A percentile compares a stretch with the other conserved stretches of the same genome.
These are phyloP conservation scores for Corchorus capsularis DNA, from an alignment of 345 rosid genomes.

Conservation along the genomic window DNA sequence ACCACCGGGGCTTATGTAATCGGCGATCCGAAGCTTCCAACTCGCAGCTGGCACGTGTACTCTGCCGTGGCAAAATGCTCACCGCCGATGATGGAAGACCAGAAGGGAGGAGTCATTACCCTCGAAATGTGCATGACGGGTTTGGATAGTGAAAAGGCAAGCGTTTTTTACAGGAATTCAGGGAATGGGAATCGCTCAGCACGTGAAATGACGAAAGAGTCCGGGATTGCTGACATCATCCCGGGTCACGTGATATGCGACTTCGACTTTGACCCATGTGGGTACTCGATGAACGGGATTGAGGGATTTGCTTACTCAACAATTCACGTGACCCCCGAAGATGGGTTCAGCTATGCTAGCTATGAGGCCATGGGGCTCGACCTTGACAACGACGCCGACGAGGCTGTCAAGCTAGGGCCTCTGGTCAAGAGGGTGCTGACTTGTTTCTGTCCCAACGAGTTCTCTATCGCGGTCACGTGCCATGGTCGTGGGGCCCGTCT, in stretches of 20 bases:
- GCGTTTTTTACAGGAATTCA: conserved; percentile 50
- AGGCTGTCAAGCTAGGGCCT: conserved; percentile 33
- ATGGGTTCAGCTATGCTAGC: conserved; percentile 84
- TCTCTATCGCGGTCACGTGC: conserved; percentile 58
- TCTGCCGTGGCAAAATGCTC: conserved; percentile 36
- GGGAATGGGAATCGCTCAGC: conserved; percentile 26
- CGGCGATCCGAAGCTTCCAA: conserved; percentile 38
- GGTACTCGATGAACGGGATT: conserved; percentile 79
- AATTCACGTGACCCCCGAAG: conserved; percentile 86
- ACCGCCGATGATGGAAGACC: background rate
- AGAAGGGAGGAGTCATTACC: conserved; percentile 31
- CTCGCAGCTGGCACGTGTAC: conserved; percentile 70
- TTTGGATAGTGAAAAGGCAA: conserved; percentile 55
- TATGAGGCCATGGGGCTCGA: conserved; percentile 69
- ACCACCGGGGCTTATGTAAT: conserved; percentile 46
- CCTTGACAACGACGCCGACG: conserved; percentile 45
- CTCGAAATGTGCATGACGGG: conserved; percentile 86
- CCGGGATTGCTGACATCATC: conserved; percentile 64
- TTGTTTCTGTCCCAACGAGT: conserved; percentile 61
- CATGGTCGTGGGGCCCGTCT: background rate
- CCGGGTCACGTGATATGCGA: conserved; percentile 66
- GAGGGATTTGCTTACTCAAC: conserved; percentile 56
- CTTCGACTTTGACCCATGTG: conserved; percentile 78
- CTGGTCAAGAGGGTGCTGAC: conserved; percentile 48
- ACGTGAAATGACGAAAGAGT: conserved; percentile 53